Evolutionary conservation across 129 eudicot species (phyloP).

Genomic region (Flaveria brownii): DNA sequence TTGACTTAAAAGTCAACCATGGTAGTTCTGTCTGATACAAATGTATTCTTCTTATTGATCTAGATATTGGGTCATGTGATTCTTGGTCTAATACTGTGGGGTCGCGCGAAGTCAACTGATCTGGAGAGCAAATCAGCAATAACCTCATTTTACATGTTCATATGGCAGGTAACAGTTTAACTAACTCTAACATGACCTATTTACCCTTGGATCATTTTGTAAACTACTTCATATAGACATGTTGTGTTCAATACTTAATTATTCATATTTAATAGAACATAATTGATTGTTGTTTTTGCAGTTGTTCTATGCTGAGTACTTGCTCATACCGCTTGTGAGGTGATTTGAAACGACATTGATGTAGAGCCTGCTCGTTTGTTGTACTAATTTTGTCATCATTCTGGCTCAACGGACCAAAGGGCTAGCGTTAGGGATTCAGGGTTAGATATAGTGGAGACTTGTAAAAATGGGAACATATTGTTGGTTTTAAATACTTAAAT

Average conservation of each 20-base stretch:
- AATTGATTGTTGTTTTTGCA: conserved; percentile 37
- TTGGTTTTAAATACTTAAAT: neutral
- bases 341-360: conserved; percentile 35
- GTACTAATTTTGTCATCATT: conserved; percentile 16
- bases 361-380: conserved; percentile 7
- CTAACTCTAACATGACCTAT: neutral
- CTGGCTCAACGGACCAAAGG: neutral
- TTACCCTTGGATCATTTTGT: neutral
- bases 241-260: neutral
- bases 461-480: neutral
- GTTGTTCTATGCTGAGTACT: conserved; percentile 95
- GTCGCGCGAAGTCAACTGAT: conserved; percentile 76
- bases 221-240: neutral
- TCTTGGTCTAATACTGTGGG: conserved; percentile 71
- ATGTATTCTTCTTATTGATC: neutral
- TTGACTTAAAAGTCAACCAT: neutral
- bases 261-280: neutral
- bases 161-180: conserved; percentile 78
- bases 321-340: conserved; percentile 94
- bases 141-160: conserved; percentile 95
- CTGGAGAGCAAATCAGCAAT: conserved; percentile 78
- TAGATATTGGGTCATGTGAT: conserved; percentile 74
- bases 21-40: neutral
- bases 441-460: conserved; percentile 15
- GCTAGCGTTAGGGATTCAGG: conserved; percentile 13